Conservation (phyloP, 805 yeast species). For the Yarrowia yakushimensis region DNA sequence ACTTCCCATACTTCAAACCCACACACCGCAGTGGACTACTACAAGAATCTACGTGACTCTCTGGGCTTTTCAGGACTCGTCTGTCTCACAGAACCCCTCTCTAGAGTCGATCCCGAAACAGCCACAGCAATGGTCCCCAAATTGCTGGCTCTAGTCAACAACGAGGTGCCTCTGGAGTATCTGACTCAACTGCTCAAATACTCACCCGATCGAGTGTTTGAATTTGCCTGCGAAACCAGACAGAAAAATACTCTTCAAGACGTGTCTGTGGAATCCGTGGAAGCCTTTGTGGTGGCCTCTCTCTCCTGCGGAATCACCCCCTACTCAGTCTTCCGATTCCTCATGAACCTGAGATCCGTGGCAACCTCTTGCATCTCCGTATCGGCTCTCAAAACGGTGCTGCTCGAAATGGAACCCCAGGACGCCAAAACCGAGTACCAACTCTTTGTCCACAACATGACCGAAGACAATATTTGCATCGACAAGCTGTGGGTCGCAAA, state of each 20-base stretch:
- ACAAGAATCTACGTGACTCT: not conserved
- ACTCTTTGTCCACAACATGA: not conserved
- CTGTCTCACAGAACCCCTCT: not conserved
- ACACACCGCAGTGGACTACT: not conserved
- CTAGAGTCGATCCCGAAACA: not conserved
- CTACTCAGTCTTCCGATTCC: not conserved
- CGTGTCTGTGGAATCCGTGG: not conserved
- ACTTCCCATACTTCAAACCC: not conserved
- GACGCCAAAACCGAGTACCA: not conserved
- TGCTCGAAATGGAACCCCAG: not conserved
- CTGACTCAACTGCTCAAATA: not conserved
- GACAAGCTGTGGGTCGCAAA: conserved; percentile 13
- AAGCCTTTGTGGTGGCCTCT: not conserved
- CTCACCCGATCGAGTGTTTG: not conserved
- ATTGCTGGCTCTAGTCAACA: not conserved
- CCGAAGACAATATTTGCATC: not conserved
- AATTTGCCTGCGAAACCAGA: not conserved
- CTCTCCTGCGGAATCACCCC: not conserved
- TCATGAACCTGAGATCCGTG: not conserved
- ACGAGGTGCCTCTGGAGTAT: conserved; percentile 2
- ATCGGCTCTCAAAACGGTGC: not conserved
- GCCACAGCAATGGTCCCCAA: not conserved
- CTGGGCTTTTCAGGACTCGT: not conserved
- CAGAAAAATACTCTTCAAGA: not conserved
- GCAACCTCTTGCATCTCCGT: not conserved